Conservation (phyloP, 495 filamentous ascomycete genomes). For the Trichoderma reesei region DNA sequence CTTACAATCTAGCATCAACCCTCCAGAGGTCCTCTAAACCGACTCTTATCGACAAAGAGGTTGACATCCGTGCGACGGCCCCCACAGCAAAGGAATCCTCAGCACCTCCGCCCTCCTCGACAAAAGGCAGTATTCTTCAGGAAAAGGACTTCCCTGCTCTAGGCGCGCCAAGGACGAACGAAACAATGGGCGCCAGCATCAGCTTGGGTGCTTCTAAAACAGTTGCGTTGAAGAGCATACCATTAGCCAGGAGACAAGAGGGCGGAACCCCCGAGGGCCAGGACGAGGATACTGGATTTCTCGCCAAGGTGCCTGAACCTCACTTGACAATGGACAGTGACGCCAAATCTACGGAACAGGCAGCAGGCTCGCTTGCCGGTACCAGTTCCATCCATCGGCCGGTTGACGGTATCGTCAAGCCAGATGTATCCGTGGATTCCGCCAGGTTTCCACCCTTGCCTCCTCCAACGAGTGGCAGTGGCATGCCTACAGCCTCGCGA, state of each 20-base stretch:
- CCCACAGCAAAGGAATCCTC: not conserved
- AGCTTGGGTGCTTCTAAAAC: not conserved
- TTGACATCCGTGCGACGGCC: not conserved
- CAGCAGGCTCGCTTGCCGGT: no score
- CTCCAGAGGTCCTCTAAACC: not conserved
- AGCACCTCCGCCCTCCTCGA: not conserved
- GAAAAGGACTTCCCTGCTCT: slow-evolving; percentile 54
- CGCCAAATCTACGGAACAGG: not conserved
- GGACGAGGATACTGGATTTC: not conserved
- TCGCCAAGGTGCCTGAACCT: not conserved
- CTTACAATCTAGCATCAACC: not conserved
- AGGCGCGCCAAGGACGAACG: slow-evolving; percentile 25
- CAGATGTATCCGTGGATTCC: not conserved
- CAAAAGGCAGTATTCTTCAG: slow-evolving; percentile 15
- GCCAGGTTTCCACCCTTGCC: not conserved
- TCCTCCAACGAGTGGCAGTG: not conserved
- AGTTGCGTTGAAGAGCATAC: not conserved
- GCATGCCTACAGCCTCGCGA: slow-evolving; percentile 25
- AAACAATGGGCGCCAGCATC: not conserved
- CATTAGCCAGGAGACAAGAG: not conserved
- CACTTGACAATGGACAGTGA: not conserved
- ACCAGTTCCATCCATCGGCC: not conserved
- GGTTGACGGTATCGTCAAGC: not conserved
- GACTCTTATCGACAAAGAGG: not conserved
- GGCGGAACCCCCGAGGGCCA: not conserved